Base-by-base conservation (phyloP, 148 eudicot species). In the Chenopodium formosanum region DNA sequence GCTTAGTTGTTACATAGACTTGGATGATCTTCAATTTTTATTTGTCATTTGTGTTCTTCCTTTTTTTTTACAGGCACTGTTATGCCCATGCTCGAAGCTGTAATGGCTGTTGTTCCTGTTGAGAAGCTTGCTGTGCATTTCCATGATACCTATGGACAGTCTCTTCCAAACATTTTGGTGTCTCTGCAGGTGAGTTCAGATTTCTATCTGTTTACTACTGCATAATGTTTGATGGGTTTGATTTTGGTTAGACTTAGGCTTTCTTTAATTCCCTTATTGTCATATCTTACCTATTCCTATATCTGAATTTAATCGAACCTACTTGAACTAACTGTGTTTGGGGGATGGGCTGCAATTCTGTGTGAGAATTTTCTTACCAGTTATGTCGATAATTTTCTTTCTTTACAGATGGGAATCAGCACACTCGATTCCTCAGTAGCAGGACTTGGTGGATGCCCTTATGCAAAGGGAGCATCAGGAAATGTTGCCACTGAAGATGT, bases 401-500 rank as follows among this genome's bases (percentile, higher is more conserved):
- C 20, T 17, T 9, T 66, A 83, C 87, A 91, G 92, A 91, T 91
- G 91, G 94, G 94, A 46, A 91, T 91, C 78, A 88, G 81, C 65
- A 75, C 85, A 2, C 83, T 91, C 3, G 94, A 91, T 78, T 88
- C 91, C 69, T 89, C 94, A 4, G 74, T 91, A 47, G 90, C 92
- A 37, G 94, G 94, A 34, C 91, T 91, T 12, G 94, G 94, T 48
- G 94, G 94, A 3, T 91, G 94, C 83, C 94, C 94, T 47, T 91
- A 91, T 69, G 94, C 94, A 4, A 91, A 91, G 78, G 94, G 94
- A 81, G 94, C 94, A 14, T 88, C 94, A 2, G 94, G 94, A 25
- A 91, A 91, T 66, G 94, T 91, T 32, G 91, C 94, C 34, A 91
- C 94, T 0, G 94, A 91, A 86, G 94, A 91, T 74, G 94, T 91